A percentile compares a stretch with the other conserved stretches of the same genome.
These are phyloP conservation scores for Chaetomium globosum DNA, from an alignment of 2,329 filamentous ascomycete genomes.

Conservation along the genomic window DNA sequence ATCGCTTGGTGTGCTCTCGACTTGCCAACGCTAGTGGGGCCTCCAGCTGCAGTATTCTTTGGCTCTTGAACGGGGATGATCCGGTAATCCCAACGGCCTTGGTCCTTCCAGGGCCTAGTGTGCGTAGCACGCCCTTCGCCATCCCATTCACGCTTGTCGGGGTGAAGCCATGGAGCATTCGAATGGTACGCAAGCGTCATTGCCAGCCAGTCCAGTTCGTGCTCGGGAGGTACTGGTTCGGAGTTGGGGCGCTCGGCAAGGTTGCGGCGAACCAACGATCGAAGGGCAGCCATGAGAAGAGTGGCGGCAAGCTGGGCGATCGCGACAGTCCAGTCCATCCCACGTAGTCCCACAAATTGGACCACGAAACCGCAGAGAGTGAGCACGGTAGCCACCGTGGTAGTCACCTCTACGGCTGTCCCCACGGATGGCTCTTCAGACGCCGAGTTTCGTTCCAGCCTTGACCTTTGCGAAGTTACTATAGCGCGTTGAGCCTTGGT, in stretches of 20 bases:
- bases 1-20: conserved; percentile 1
- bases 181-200: background rate
- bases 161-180: background rate
- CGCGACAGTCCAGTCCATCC: background rate
- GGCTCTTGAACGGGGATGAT: background rate
- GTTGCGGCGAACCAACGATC: background rate
- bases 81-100: background rate
- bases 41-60: too few relatives aligned
- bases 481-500: too few relatives aligned
- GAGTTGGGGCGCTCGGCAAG: background rate
- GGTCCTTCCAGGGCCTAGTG: too few relatives aligned
- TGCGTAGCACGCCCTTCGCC: too few relatives aligned
- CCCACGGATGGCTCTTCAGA: too few relatives aligned
- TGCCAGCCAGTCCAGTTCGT: conserved; percentile 9
- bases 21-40: too few relatives aligned
- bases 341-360: background rate
- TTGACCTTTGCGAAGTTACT: too few relatives aligned
- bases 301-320: background rate
- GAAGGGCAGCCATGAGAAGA: background rate
- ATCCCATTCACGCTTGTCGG: too few relatives aligned
- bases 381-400: too few relatives aligned
- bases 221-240: background rate
- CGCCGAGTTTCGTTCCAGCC: too few relatives aligned
- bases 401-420: too few relatives aligned
- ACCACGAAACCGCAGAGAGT: background rate